Evolutionary conservation across 495 filamentous ascomycete genomes (phyloP).

Genomic region (Neurospora sp.): DNA sequence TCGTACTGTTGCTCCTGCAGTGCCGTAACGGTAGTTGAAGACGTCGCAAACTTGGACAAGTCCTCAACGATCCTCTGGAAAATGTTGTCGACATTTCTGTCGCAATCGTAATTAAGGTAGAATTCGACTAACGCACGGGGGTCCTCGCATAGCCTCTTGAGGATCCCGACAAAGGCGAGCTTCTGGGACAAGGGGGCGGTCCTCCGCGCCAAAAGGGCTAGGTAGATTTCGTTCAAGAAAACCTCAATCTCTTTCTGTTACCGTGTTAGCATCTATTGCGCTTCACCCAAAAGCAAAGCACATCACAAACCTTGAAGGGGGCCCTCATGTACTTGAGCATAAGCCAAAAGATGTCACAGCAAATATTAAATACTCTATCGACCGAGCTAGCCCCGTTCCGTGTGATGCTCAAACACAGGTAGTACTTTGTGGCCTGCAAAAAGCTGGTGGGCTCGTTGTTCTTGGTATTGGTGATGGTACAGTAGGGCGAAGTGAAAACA

Average conservation of each 20-base stretch:
- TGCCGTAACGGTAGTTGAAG: slow-evolving; percentile 60
- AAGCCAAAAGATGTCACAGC: slow-evolving; percentile 95
- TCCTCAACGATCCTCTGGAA: slow-evolving; percentile 94
- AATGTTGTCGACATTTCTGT: slow-evolving; percentile 89
- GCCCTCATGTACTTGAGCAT: slow-evolving; percentile 91
- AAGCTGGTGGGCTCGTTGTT: slow-evolving; percentile 79
- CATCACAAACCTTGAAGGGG: slow-evolving; percentile 65
- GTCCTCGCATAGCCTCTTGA: slow-evolving; percentile 76
- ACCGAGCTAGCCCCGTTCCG: slow-evolving; percentile 92
- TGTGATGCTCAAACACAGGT: slow-evolving; percentile 86
- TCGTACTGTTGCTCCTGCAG: slow-evolving; percentile 76
- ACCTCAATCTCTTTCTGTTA: slow-evolving; percentile 90
- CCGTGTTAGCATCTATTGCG: slow-evolving; percentile 8
- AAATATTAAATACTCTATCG: slow-evolving; percentile 83
- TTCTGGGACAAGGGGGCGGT: slow-evolving; percentile 85
- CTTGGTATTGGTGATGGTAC: slow-evolving; percentile 79
- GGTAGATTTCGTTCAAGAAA: slow-evolving; percentile 94
- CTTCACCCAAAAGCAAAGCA: background rate
- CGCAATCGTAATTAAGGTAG: slow-evolving; percentile 98
- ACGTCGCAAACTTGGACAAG: slow-evolving; percentile 69
- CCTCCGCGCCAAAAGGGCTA: slow-evolving; percentile 82
- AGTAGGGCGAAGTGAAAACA: slow-evolving; percentile 79
- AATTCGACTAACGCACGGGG: slow-evolving; percentile 86
- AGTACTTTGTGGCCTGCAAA: slow-evolving; percentile 91
- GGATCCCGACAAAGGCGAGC: slow-evolving; percentile 75